Evolutionary conservation across 2,329 filamentous ascomycete species (phyloP), one percentile per base, ranked within the genome.

Genomic region (Davidsoniella neocaledoniae): DNA sequence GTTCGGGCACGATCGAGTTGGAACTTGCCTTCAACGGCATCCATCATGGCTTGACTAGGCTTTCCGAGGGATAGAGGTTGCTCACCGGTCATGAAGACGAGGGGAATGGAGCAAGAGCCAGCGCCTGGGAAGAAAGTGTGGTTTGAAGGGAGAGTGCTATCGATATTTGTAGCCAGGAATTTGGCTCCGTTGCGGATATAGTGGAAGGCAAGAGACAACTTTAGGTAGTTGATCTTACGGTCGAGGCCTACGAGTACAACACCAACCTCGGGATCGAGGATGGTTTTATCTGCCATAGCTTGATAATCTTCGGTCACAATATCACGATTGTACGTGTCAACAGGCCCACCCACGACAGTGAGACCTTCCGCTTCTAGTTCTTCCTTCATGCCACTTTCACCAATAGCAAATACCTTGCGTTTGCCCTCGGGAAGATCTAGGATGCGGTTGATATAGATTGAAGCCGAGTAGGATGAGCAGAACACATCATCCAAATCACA

Each of bases 21-120:
- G 64, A 96, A 95, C 65, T 94, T 94, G 52, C 90, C 90, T 69
- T 96, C 90, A 51, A 98, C 83, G 2, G 91, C 87, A 63, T 96
- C 90, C 90, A 98, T 94, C 91, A 98, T 98, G 3, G 90, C 90
- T 68, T 94, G 87, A 62, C 86, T 94, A 2, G 91, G 91, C 68
- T 98, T 98, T 0, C 91, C 91, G 39, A 96, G 68, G 2, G 85
- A 79, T 29, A 86, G 66, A 1, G 91, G 90, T 58, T 83, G 72
- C 61, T 76, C 66, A 16, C 71, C 71, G 3, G 75, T 70, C 71
- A 86, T 86, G 62, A 83, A 82, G 49, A 81, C 71, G 53, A 98
- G 66, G 2, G 87, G 86, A 23, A 85, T 78, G 46, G 81, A 80
- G 55, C 86, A 81, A 2, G 85, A 82, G 1, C 91, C 91, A 1